Base-by-base conservation (phyloP, 805 yeast species). In the Suhomyces kilbournensis region DNA sequence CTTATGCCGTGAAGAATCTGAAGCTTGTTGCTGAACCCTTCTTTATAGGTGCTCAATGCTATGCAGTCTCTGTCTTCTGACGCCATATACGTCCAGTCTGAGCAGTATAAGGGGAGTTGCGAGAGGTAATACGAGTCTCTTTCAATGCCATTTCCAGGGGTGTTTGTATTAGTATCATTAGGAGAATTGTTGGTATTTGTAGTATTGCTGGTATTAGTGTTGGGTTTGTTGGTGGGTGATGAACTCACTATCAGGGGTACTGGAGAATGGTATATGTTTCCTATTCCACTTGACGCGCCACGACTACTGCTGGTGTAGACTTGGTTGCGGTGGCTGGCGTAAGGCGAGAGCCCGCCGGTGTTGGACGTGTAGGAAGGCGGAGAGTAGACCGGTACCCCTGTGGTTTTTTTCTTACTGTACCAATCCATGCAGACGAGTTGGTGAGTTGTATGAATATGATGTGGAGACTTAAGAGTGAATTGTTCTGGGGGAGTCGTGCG, bases 31-130 rank as follows among this genome's bases (percentile, higher is more conserved):
- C 77, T 72, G 25, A 83, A 73, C 48, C 90, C 96, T 66, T 92
- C 97, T 53, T 88, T 80, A 64, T 84, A 90, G 0, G 96, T 80
- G n/a, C 85, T 78, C n/a, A 86, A 64, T 0, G 90, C 94, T 7
- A 88, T 68, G 46, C 77, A 71, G 7, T 83, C 84, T 9, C 62
- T 53, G 2, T 73, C 74, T 3, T 43, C 59, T 17, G 58, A 61
- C 6, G 60, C 54, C 17, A 62, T 45, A 25, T 52, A 52, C 5
- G 55, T 55, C 77, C 78, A 74, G 60, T 69, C 76, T 3, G 70
- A 62, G 43, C 74, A 65, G 53, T 64, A 71, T 23, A 71, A 61
- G 7, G 76, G 76, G 26, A 57, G 56, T 50, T 61, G 68, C 14
- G 71, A 64, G 34, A 63, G 53, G 51, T 60, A 67, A 48, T 62